phyloP scores from a whole-genome alignment of 768 basidiomycete species.

The Boletus tylopilopsis region DNA sequence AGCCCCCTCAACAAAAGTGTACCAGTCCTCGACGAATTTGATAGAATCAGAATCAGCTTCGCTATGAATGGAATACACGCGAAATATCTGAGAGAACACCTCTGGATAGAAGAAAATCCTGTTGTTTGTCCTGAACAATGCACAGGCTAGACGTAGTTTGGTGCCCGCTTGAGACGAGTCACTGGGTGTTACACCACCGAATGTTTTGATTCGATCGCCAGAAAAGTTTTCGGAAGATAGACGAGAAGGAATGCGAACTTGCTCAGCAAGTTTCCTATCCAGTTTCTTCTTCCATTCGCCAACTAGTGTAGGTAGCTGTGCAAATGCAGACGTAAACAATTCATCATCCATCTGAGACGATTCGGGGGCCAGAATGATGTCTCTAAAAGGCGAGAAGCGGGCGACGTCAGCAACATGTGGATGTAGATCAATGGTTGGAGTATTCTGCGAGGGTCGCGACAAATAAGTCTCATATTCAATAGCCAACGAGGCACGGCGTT shows the following conservation, averaged over 20 bases:
- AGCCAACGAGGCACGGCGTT: constrained; percentile 5
- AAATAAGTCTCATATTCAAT: constrained; percentile 12
- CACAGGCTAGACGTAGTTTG: constrained; percentile 9
- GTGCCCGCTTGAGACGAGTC: no score
- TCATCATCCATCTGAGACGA: neutral
- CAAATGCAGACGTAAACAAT: constrained; percentile 10
- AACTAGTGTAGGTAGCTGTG: constrained; percentile 7
- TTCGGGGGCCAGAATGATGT: constrained; percentile 4
- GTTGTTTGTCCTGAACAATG: neutral
- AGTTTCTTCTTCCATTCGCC: constrained; percentile 9
- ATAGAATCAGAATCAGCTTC: neutral
- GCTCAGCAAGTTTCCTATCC: neutral
- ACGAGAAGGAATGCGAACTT: constrained; percentile 6
- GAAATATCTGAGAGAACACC: neutral
- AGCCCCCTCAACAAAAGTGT: constrained; percentile 4
- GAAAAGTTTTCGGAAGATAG: neutral
- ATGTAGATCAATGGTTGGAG: constrained; percentile 4
- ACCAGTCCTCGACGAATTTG: neutral
- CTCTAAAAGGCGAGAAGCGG: constrained; percentile 9
- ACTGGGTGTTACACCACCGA: no score
- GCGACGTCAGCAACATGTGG: constrained; percentile 14
- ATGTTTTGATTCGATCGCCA: neutral
- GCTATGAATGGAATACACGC: no score
- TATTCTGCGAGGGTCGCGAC: neutral
- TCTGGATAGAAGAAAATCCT: neutral